These are phyloP conservation scores for Verticillium isaacii DNA, from an alignment of 2,329 filamentous ascomycete genomes.

Conservation along the genomic window DNA sequence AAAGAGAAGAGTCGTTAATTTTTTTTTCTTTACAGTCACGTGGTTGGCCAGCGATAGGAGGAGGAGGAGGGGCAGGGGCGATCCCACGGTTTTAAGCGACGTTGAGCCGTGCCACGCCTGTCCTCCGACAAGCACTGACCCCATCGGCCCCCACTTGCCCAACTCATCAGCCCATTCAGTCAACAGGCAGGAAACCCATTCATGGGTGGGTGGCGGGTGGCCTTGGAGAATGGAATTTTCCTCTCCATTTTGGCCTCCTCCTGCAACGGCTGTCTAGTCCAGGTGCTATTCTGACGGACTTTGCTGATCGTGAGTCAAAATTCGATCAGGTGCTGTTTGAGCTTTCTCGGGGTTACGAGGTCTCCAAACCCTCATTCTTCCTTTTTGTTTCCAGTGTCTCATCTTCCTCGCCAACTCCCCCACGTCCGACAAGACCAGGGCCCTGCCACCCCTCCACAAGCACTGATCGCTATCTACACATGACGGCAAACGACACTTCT, in stretches of 20 bases:
- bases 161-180: background rate
- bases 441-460: background rate
- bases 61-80: background rate
- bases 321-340: background rate
- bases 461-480: background rate
- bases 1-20: slow-evolving; percentile 1
- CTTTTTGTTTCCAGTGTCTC: background rate
- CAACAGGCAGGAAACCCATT: background rate
- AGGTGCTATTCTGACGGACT: background rate
- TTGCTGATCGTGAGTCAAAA: background rate
- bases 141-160: background rate
- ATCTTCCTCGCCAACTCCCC: background rate
- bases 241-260: background rate
- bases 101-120: background rate
- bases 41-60: background rate
- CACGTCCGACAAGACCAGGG: background rate
- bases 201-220: background rate
- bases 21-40: slow-evolving; percentile 1
- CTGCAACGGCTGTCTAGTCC: background rate
- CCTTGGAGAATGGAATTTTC: background rate
- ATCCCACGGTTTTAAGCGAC: background rate
- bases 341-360: background rate
- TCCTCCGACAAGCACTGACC: background rate
- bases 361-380: background rate
- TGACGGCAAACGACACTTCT: background rate